phyloP scores from a whole-genome alignment of 176 grass and related monocot genomes.

The Cenchrus americanus region DNA sequence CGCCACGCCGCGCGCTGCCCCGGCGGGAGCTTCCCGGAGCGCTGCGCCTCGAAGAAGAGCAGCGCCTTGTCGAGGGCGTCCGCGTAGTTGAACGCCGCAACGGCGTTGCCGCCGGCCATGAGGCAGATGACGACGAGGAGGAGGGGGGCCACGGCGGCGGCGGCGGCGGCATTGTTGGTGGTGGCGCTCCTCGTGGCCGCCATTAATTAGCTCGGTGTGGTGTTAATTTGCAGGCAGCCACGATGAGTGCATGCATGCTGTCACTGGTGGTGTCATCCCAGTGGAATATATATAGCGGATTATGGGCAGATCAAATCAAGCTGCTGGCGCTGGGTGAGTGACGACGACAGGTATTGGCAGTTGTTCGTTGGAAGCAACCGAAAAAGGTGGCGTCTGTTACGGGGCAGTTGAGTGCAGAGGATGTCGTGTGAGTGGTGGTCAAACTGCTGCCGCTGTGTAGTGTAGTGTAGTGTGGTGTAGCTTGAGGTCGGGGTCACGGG shows the following conservation, averaged over 20 bases:
- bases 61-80: conserved; percentile 67
- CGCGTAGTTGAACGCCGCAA: conserved; percentile 54
- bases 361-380: conserved; percentile 67
- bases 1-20: conserved; percentile 59
- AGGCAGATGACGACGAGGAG: conserved; percentile 20
- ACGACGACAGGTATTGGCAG: conserved; percentile 14
- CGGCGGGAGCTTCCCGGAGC: conserved; percentile 58
- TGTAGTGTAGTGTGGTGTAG: background rate
- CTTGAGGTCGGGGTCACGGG: background rate
- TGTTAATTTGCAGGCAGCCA: too few relatives aligned
- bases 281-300: background rate
- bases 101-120: background rate
- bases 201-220: too few relatives aligned
- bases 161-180: background rate
- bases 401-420: conserved; percentile 14
- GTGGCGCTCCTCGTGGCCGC: conserved; percentile 15
- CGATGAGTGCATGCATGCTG: background rate
- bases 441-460: background rate
- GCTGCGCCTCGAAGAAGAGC: conserved; percentile 74
- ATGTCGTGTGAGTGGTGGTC: background rate
- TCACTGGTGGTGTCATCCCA: background rate
- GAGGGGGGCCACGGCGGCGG: background rate
- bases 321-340: background rate
- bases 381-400: conserved; percentile 32
- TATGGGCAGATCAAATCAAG: background rate